Evolutionary conservation across 2,329 filamentous ascomycete genomes (phyloP), one percentile per base, ranked within the genome.

Genomic region (Neofusicoccum sp.): DNA sequence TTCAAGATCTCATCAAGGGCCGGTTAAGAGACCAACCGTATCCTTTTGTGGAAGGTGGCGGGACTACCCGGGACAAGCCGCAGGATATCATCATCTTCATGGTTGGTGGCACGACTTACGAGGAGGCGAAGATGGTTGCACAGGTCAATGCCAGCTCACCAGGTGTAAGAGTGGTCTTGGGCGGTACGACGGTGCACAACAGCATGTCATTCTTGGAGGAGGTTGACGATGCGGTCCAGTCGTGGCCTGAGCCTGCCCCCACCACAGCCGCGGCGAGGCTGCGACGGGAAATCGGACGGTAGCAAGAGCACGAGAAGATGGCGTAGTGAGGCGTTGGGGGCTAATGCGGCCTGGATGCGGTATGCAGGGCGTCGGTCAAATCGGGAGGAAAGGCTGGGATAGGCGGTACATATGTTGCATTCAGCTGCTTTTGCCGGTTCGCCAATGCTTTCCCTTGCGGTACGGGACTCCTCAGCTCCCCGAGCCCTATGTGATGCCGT

Each of bases 51-150:
- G 95, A 98, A 67, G 91, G 91, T 6, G 89, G 89, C 14, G 89
- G 90, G 2, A 86, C 90, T 11, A 97, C 92, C 9, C 86, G 89
- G 64, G 96, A 99, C 71, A 98, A 98, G 73, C 95, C 95, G 3
- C 95, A 99, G 73, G 96, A 99, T 72, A 89, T 99, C 41, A 85
- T 99, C 44, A 85, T 99, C 6, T 99, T 99, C 71, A 93, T 99
- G 70, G 82, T 97, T 26, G 95, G 95, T 5, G 95, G 95, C 2
- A 87, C 89, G 16, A 99, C 95, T 0, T 99, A 97, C 70, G 95
- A 99, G 74, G 95, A 99, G 75, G 93, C 95, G 5, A 97, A 96
- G 79, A 92, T 91, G 82, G 86, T 98, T 40, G 91, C 95, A n/a
- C 87, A 93, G 66, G 87, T 99, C 62, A 99, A 99, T 76, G 92